Evolutionary conservation across 306 rosid species (phyloP), one percentile per base, ranked within the genome.

Genomic region (Elaeagnus macrophylla): DNA sequence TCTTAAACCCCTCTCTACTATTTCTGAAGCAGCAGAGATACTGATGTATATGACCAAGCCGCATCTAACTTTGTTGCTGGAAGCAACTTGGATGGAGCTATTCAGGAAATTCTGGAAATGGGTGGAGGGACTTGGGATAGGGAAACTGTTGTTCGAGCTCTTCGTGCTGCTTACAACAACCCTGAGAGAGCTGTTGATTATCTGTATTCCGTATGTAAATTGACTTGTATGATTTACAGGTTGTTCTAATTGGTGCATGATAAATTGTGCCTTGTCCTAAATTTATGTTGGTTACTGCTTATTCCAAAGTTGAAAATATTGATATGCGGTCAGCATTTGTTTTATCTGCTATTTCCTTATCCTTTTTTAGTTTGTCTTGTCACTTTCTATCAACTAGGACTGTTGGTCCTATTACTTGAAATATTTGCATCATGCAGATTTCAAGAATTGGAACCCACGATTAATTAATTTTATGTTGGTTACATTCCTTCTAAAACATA

Each of bases 61-160:
- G 95, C 97, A 1, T 90, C 97, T 58, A 82, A 83, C 71, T 82
- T 86, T 50, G 88, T 90, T 58, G 90, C 95, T 45, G 97, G 97
- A 52, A 81, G 32, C 64, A 86, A 77, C 79, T 76, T 90, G 72
- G 97, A 86, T 73, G 87, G 51, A 68, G 72, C 83, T 43, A 54
- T 86, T 56, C 86, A 90, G 69, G 95, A 86, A 67, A 86, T 90
- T 45, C 79, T 90, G 65, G 94, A 79, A 42, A 75, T 90, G 79
- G 97, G 97, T 47, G 97, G 90, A 37, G 97, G 95, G 32, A 77
- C 76, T 57, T 90, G 97, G 97, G 95, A 90, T 44, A 83, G 90
- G 70, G 97, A 86, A 48, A 86, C 86, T 59, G 97, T 90, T 56
- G 62, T 79, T 36, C 86, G 88, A 42, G 95, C 97, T 58, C 87